Evolutionary conservation across 140 eudicot genomes (phyloP).

Genomic region (Oenanthe javanica): DNA sequence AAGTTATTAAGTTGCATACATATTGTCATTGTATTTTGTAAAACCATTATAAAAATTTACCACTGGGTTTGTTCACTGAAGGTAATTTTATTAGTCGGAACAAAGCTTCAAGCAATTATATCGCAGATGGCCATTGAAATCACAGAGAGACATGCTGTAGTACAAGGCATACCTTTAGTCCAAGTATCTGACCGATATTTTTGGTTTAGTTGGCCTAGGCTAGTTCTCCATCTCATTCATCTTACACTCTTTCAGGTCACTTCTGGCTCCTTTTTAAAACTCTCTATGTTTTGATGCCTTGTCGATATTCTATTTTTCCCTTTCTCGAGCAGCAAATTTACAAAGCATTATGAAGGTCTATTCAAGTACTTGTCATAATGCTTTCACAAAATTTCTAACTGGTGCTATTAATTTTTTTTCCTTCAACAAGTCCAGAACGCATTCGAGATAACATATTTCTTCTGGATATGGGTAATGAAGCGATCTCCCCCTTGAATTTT

Average conservation of each 20-base stretch:
- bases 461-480: conserved; percentile 80
- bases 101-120: conserved; percentile 83
- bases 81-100: conserved; percentile 50
- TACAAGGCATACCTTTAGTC: conserved; percentile 87
- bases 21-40: not conserved
- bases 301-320: not conserved
- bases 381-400: not conserved
- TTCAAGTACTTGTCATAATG: not conserved
- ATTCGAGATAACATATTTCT: conserved; percentile 87
- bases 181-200: conserved; percentile 79
- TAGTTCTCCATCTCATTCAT: conserved; percentile 65
- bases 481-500: not conserved
- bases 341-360: not conserved
- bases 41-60: not conserved
- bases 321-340: not conserved
- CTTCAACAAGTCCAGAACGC: conserved; percentile 57
- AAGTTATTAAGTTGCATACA: not conserved
- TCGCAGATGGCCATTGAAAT: conserved; percentile 64
- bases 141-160: conserved; percentile 79
- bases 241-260: conserved; percentile 76
- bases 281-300: not conserved
- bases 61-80: conserved; percentile 10
- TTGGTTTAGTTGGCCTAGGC: conserved; percentile 72
- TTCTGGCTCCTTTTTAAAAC: not conserved
- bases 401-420: not conserved